Percentiles rank a stretch among this genome's conserved stretches.
Evolutionary conservation across 2,329 filamentous ascomycete species (phyloP).

Genomic region (Fusarium sp.): DNA sequence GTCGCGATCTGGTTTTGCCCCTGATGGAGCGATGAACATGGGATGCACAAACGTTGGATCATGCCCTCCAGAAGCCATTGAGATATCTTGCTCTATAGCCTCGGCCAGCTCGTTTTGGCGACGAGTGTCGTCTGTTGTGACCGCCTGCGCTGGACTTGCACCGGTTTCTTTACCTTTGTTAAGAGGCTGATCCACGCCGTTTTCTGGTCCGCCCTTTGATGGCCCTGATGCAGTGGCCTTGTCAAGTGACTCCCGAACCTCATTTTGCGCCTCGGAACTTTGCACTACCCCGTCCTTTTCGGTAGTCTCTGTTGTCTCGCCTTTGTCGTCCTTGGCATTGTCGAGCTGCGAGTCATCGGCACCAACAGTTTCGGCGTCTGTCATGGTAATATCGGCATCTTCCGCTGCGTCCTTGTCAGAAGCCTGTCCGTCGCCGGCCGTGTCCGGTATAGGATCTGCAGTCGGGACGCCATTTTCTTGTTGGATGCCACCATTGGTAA

Average conservation of each 20-base stretch:
- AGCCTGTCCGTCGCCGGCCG: slow-evolving; percentile 6
- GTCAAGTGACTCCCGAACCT: slow-evolving; percentile 7
- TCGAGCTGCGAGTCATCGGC: slow-evolving; percentile 34
- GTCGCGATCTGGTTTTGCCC: slow-evolving; percentile 71
- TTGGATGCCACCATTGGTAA: slow-evolving; percentile 40
- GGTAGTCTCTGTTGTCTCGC: slow-evolving; percentile 13
- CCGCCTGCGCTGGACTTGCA: background rate
- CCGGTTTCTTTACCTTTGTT: background rate
- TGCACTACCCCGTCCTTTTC: slow-evolving; percentile 8
- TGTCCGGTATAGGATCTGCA: slow-evolving; percentile 7
- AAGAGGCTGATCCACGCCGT: slow-evolving; percentile 9
- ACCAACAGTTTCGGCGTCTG: slow-evolving; percentile 39
- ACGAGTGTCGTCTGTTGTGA: slow-evolving; percentile 1
- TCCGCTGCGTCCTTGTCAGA: slow-evolving; percentile 26
- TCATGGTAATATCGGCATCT: slow-evolving; percentile 46
- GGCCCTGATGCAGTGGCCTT: background rate
- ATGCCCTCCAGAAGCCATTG: slow-evolving; percentile 11
- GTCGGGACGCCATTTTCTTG: slow-evolving; percentile 22
- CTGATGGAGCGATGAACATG: slow-evolving; percentile 71
- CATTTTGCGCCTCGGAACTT: slow-evolving; percentile 21
- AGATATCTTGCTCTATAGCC: slow-evolving; percentile 10
- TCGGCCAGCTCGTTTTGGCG: slow-evolving; percentile 20
- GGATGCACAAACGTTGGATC: slow-evolving; percentile 71
- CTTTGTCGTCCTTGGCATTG: slow-evolving; percentile 16
- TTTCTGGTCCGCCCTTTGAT: slow-evolving; percentile 2